Conservation (phyloP, 345 rosid species). For the Gossypium rotundifolium region DNA sequence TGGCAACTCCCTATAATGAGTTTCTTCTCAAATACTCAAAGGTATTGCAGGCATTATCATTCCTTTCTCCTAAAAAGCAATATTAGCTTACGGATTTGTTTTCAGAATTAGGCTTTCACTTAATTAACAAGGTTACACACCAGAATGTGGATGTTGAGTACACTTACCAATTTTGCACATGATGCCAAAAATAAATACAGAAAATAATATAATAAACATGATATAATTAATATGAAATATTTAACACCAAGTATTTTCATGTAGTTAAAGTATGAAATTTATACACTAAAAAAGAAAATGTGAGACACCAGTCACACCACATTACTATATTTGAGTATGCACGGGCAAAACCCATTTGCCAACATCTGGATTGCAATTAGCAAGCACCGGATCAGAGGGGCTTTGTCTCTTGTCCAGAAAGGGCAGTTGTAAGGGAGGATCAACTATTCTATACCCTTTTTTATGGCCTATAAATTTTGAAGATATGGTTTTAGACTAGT, state of each 20-base stretch:
- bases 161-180: background rate
- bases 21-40: conserved; percentile 3
- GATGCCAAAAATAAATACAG: background rate
- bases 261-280: too few species aligned
- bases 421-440: background rate
- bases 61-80: conserved; percentile 1
- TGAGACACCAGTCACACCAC: too few species aligned
- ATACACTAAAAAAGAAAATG: too few species aligned
- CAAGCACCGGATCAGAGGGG: background rate
- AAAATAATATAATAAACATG: too few species aligned
- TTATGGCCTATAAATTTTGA: background rate
- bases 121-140: background rate
- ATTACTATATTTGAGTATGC: background rate
- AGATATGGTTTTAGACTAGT: background rate
- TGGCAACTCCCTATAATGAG: background rate
- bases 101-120: background rate
- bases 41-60: background rate
- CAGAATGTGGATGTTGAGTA: background rate
- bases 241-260: too few species aligned
- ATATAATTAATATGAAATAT: too few species aligned
- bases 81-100: too few species aligned
- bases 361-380: background rate
- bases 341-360: background rate
- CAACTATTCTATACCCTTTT: background rate
- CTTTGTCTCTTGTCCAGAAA: background rate